phyloP scores from a whole-genome alignment of 2,329 filamentous ascomycete species.

The Lecanoromycetidae sp. region DNA sequence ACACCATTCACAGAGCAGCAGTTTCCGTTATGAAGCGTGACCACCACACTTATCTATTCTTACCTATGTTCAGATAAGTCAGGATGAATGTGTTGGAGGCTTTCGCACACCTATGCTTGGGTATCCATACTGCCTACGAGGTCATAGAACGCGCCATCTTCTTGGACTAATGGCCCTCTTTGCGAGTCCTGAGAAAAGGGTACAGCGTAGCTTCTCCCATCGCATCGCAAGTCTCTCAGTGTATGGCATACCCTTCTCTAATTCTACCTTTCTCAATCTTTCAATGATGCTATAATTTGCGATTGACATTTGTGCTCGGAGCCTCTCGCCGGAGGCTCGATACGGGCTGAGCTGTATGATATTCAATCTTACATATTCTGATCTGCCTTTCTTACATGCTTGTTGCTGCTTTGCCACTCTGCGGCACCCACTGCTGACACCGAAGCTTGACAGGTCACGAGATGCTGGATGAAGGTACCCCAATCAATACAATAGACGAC shows the following conservation, averaged over 20 bases:
- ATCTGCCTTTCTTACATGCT: constrained; percentile 29
- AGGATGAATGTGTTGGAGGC: too few relatives aligned
- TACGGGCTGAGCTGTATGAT: constrained; percentile 66
- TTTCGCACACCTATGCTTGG: too few relatives aligned
- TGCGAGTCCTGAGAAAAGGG: constrained; percentile 13
- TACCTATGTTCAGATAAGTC: too few relatives aligned
- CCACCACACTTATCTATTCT: too few relatives aligned
- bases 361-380: constrained; percentile 99
- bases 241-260: constrained; percentile 8
- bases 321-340: constrained; percentile 81
- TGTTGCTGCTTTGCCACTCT: not conserved
- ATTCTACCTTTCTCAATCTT: constrained; percentile 10
- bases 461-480: too few relatives aligned
- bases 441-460: too few relatives aligned
- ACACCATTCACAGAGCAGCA: too few relatives aligned
- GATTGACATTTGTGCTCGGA: constrained; percentile 85
- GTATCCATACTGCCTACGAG: too few relatives aligned
- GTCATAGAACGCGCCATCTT: too few relatives aligned
- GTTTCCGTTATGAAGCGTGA: too few relatives aligned
- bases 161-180: not conserved
- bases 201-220: too few relatives aligned
- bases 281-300: constrained; percentile 97
- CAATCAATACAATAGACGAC: not conserved
- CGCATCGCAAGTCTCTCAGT: too few relatives aligned
- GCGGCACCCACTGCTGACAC: not conserved